phyloP scores from a whole-genome alignment of 108 stramenopile genomes.

The Stephanodiscus minutulus region DNA sequence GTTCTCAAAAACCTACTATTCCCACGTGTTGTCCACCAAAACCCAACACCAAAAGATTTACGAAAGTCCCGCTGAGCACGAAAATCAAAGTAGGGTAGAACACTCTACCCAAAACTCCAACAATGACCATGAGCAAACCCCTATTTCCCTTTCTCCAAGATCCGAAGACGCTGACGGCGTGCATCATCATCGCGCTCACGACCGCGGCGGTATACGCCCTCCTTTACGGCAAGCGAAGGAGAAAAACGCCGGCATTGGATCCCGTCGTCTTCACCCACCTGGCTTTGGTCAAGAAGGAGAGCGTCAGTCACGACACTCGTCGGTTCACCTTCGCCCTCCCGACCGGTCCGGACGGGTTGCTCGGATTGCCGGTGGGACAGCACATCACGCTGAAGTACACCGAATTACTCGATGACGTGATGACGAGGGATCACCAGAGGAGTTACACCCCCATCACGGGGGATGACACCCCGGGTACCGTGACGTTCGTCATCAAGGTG shows the following conservation, averaged over 20 bases:
- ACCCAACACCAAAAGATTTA: too few relatives aligned
- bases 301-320: constrained; percentile 90
- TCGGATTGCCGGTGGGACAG: constrained; percentile 98
- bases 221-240: constrained; percentile 16
- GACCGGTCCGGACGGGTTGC: constrained; percentile 50
- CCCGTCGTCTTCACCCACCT: constrained; percentile 63
- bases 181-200: constrained; percentile 16
- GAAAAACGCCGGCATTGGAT: constrained; percentile 40
- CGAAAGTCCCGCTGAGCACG: too few relatives aligned
- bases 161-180: constrained; percentile 2
- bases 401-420: constrained; percentile 60
- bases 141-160: background rate
- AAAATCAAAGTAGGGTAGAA: too few relatives aligned
- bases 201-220: constrained; percentile 17
- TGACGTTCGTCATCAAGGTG: constrained; percentile 94
- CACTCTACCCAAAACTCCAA: too few relatives aligned
- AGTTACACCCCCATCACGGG: constrained; percentile 92
- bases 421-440: constrained; percentile 56
- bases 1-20: too few relatives aligned
- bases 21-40: too few relatives aligned
- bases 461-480: constrained; percentile 77
- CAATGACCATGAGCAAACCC: background rate
- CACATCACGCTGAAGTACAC: constrained; percentile 91
- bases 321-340: constrained; percentile 93
- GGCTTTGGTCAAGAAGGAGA: constrained; percentile 80